Conservation (phyloP, 139 green algal species). For the Parachlorella kessleri region DNA sequence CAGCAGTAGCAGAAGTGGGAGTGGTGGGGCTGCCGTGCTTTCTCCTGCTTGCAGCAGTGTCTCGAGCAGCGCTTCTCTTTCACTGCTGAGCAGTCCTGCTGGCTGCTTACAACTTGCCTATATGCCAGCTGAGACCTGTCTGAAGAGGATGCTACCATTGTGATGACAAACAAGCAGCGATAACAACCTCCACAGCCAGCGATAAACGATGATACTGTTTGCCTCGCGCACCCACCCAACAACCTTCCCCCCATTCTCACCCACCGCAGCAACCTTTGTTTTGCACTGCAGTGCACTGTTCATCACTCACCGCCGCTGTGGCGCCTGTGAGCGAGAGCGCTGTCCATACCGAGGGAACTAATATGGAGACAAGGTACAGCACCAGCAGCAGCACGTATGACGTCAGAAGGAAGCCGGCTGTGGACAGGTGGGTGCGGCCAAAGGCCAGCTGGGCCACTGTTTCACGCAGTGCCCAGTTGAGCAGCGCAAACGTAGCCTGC, state of each 20-base stretch:
- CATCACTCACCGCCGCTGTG: too few species aligned
- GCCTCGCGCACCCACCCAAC: background rate
- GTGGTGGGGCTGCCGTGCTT: too few species aligned
- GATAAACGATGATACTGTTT: background rate
- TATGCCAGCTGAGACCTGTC: background rate
- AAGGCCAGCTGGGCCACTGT: conserved; percentile 37
- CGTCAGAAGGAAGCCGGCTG: conserved; percentile 15
- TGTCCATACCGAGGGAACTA: conserved; percentile 33
- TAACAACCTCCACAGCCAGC: background rate
- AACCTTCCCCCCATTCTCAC: background rate
- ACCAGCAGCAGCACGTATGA: conserved; percentile 24
- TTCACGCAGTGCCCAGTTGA: conserved; percentile 46
- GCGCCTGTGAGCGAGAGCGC: background rate
- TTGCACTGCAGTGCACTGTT: too few species aligned
- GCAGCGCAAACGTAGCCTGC: conserved; percentile 41
- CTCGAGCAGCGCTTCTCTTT: conserved; percentile 30
- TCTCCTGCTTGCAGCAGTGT: conserved; percentile 40
- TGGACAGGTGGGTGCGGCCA: conserved; percentile 6
- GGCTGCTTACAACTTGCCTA: too few species aligned
- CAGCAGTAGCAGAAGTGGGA: too few species aligned
- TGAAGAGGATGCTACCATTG: background rate
- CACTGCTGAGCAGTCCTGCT: background rate
- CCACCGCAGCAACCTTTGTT: background rate
- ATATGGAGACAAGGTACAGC: conserved; percentile 30
- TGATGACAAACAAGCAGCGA: background rate